phyloP scores from a whole-genome alignment of 192 early-diverging fungal genomes.

The Backusella mclennaniae region DNA sequence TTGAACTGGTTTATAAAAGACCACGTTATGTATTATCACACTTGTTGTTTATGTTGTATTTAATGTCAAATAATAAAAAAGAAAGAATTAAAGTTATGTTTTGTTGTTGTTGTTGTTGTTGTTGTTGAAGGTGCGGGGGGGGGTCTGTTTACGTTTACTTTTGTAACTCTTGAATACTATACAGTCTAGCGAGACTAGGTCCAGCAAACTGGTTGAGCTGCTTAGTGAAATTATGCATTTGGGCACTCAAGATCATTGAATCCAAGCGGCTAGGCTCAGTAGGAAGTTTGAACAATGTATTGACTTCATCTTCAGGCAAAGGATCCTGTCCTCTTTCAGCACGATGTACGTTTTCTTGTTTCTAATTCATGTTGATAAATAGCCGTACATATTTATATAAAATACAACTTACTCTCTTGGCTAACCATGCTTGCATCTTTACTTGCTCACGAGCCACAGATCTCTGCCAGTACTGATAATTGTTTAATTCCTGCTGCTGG shows the following conservation, averaged over 20 bases:
- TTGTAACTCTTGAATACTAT: constrained; percentile 74
- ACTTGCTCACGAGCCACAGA: constrained; percentile 84
- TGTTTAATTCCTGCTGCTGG: constrained; percentile 85
- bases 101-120: too few species aligned
- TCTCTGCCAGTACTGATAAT: constrained; percentile 95
- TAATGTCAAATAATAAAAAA: neutral
- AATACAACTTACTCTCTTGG: constrained; percentile 47
- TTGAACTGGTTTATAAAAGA: neutral
- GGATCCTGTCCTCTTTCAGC: constrained; percentile 61
- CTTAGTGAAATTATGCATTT: constrained; percentile 91
- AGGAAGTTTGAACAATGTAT: constrained; percentile 64
- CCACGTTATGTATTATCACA: too few species aligned
- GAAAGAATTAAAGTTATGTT: neutral
- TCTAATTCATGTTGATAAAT: constrained; percentile 28
- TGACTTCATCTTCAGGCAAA: constrained; percentile 79
- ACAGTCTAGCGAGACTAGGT: constrained; percentile 92
- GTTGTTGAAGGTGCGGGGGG: too few species aligned
- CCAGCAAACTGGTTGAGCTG: constrained; percentile 93
- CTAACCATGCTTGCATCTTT: constrained; percentile 60
- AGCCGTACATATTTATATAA: too few species aligned
- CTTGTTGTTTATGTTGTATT: neutral
- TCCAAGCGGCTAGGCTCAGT: constrained; percentile 92
- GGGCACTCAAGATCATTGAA: constrained; percentile 82
- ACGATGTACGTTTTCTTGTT: constrained; percentile 74
- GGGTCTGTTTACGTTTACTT: constrained; percentile 37